These are phyloP conservation scores for Micromonas commoda DNA, from an alignment of 139 green algal genomes.

Conservation along the genomic window DNA sequence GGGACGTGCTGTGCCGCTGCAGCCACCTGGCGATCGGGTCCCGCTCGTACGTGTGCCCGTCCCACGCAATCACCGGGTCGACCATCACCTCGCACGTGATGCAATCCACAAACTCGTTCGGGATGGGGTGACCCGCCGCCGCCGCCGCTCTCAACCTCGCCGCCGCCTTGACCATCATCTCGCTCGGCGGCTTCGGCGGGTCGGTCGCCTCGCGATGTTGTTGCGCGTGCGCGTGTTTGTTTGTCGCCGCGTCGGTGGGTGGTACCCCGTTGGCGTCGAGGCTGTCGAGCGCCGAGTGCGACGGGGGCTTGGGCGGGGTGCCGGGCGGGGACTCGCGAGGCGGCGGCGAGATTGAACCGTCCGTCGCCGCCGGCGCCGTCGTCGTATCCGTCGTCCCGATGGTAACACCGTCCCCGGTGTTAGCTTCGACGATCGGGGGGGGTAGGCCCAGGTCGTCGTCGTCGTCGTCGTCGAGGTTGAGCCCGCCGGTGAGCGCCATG, in stretches of 20 bases:
- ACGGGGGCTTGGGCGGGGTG: too few species aligned
- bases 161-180: neutral
- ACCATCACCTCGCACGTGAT: slow-evolving; percentile 40
- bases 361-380: too few species aligned
- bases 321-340: too few species aligned
- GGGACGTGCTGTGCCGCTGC: slow-evolving; percentile 30
- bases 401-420: too few species aligned
- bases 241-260: too few species aligned
- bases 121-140: neutral
- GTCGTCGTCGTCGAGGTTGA: neutral
- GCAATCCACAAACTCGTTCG: slow-evolving; percentile 7
- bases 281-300: too few species aligned
- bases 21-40: slow-evolving; percentile 41
- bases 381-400: too few species aligned
- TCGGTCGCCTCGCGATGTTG: neutral
- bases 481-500: neutral
- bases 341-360: too few species aligned
- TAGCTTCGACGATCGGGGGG: neutral
- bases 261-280: too few species aligned
- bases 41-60: slow-evolving; percentile 50
- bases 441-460: neutral
- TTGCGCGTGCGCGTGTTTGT: too few species aligned
- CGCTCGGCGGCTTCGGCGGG: neutral
- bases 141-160: neutral
- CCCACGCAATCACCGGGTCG: slow-evolving; percentile 42